Percentiles rank a stretch among this genome's conserved stretches.
Conservation (phyloP, 2,329 filamentous ascomycete genomes). For the Monosporascus sp. region DNA sequence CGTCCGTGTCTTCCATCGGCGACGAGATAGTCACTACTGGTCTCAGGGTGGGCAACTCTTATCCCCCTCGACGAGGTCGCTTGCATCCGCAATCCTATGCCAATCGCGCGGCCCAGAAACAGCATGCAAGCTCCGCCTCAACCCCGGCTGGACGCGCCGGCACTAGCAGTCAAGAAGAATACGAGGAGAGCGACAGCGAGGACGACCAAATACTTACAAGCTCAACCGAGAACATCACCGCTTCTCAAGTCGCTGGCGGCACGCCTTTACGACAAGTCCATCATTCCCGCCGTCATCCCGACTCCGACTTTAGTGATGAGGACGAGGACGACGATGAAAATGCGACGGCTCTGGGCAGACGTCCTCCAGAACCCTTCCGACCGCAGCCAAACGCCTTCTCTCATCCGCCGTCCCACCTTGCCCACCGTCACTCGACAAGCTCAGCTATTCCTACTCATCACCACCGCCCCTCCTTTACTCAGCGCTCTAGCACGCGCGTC, state of each 20-base stretch:
- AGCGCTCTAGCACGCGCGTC: slow-evolving; percentile 41
- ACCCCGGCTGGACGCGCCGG: slow-evolving; percentile 34
- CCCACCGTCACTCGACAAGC: slow-evolving; percentile 44
- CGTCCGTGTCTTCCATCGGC: slow-evolving; percentile 76
- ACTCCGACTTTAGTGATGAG: slow-evolving; percentile 41
- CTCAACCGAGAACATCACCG: slow-evolving; percentile 48
- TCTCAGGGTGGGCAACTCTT: slow-evolving; percentile 65
- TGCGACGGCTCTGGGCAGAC: slow-evolving; percentile 68
- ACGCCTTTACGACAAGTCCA: slow-evolving; percentile 30
- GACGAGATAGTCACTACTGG: slow-evolving; percentile 92
- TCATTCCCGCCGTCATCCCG: slow-evolving; percentile 28
- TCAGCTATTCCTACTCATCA: slow-evolving; percentile 44
- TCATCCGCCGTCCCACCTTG: slow-evolving; percentile 60
- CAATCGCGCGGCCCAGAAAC: slow-evolving; percentile 22
- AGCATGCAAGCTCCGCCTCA: slow-evolving; percentile 27
- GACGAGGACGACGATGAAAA: slow-evolving; percentile 62
- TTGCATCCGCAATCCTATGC: slow-evolving; percentile 26
- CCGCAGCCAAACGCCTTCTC: slow-evolving; percentile 92
- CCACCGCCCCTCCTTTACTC: slow-evolving; percentile 43
- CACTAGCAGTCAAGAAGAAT: slow-evolving; percentile 85
- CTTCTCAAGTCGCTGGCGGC: slow-evolving; percentile 23
- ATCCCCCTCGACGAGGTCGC: slow-evolving; percentile 54
- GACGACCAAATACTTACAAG: slow-evolving; percentile 64
- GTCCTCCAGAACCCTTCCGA: slow-evolving; percentile 58
- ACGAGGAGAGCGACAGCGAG: slow-evolving; percentile 88